Conservation (phyloP, 139 green algal genomes). For the Yamagishiella unicocca region DNA sequence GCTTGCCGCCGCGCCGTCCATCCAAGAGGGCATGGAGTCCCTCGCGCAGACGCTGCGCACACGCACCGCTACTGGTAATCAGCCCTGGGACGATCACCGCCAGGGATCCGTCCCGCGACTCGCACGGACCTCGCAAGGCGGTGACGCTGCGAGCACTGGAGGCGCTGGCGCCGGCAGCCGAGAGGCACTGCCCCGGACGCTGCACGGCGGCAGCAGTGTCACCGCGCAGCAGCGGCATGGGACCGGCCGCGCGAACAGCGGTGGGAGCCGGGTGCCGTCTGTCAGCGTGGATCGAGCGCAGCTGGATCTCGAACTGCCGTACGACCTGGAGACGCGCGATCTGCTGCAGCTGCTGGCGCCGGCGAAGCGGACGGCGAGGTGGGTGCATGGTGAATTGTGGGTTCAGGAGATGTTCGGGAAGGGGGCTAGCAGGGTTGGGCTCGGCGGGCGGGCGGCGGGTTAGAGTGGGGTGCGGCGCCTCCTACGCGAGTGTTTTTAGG, state of each 20-base stretch:
- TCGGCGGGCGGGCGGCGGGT: too few species aligned
- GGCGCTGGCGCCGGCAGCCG: too few species aligned
- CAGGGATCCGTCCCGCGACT: not conserved
- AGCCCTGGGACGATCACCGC: not conserved
- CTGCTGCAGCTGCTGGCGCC: constrained; percentile 37
- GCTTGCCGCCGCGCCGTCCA: not conserved
- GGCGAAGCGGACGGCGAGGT: constrained; percentile 25
- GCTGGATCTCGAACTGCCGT: constrained; percentile 30
- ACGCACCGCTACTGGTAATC: not conserved
- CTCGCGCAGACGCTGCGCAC: constrained; percentile 32
- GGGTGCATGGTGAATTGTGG: not conserved
- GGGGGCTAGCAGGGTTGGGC: too few species aligned
- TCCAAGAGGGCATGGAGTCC: constrained; percentile 15
- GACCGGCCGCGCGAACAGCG: not conserved
- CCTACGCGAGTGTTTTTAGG: too few species aligned
- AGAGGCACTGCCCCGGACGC: too few species aligned
- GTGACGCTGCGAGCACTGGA: not conserved
- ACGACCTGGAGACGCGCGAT: constrained; percentile 25
- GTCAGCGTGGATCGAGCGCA: constrained; percentile 3
- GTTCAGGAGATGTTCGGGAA: too few species aligned
- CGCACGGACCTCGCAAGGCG: not conserved
- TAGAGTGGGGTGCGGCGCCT: too few species aligned
- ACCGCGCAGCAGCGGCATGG: not conserved
- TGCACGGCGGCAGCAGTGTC: not conserved
- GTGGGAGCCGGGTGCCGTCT: not conserved